These are phyloP conservation scores for Aschersonia sp. DNA, from an alignment of 2,329 filamentous ascomycete genomes.

Conservation along the genomic window DNA sequence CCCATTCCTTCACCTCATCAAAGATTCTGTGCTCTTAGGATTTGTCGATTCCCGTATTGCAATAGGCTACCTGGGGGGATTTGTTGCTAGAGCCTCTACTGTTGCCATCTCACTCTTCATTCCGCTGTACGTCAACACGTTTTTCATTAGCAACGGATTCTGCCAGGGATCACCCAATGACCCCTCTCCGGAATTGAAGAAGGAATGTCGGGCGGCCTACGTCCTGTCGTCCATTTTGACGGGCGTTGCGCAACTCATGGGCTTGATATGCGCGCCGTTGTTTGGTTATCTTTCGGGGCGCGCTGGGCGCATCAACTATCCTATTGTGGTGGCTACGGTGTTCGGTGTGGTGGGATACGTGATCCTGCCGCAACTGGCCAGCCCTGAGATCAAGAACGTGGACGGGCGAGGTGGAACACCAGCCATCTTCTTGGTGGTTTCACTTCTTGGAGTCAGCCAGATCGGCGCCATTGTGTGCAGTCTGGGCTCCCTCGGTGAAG, in stretches of 20 bases:
- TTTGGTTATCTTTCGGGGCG: slow-evolving; percentile 78
- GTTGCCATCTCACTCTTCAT: slow-evolving; percentile 94
- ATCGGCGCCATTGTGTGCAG: slow-evolving; percentile 95
- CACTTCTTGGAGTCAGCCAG: slow-evolving; percentile 78
- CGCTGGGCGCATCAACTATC: slow-evolving; percentile 52
- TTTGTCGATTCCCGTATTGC: slow-evolving; percentile 65
- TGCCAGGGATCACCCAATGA: slow-evolving; percentile 56
- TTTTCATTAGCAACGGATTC: slow-evolving; percentile 68
- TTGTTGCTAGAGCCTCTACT: slow-evolving; percentile 86
- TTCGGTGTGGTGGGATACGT: slow-evolving; percentile 69
- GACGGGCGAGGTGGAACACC: slow-evolving; percentile 53
- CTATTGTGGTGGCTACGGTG: slow-evolving; percentile 56
- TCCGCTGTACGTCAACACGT: slow-evolving; percentile 82
- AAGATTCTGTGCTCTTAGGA: slow-evolving; percentile 53
- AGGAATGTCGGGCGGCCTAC: slow-evolving; percentile 76
- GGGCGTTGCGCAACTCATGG: slow-evolving; percentile 76
- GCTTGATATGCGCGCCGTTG: slow-evolving; percentile 68
- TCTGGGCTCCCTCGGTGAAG: slow-evolving; percentile 72
- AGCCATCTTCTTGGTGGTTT: slow-evolving; percentile 60
- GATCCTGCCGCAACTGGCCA: slow-evolving; percentile 60
- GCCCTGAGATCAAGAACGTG: slow-evolving; percentile 55
- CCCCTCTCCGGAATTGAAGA: slow-evolving; percentile 61
- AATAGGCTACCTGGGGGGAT: slow-evolving; percentile 83
- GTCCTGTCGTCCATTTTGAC: slow-evolving; percentile 76
- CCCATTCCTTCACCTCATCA: slow-evolving; percentile 45